Conservation (phyloP, 768 basidiomycete species). For the Gymnopilus junonius region DNA sequence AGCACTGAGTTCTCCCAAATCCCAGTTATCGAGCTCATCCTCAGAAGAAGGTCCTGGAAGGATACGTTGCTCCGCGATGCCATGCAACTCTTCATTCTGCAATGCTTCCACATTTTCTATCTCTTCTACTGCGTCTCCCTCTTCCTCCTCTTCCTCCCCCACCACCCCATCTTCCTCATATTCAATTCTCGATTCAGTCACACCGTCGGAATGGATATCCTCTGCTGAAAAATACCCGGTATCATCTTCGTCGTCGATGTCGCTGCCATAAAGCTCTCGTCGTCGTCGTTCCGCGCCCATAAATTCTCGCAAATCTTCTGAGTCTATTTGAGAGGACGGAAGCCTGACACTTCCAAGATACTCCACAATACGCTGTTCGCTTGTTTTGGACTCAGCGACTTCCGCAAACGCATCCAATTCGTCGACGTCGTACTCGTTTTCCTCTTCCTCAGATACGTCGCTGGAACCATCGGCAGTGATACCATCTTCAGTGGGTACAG, state of each 20-base stretch:
- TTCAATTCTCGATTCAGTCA: slow-evolving; percentile 4
- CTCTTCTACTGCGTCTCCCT: not conserved
- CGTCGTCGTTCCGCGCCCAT: slow-evolving; percentile 63
- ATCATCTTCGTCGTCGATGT: slow-evolving; percentile 41
- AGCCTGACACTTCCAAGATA: slow-evolving; percentile 14
- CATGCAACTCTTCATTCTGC: not conserved
- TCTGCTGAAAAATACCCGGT: slow-evolving; percentile 3
- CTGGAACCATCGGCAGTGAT: slow-evolving; percentile 45
- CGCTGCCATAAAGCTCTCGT: slow-evolving; percentile 51
- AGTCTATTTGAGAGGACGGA: not conserved
- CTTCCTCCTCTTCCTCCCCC: slow-evolving; percentile 14
- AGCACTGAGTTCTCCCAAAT: slow-evolving; percentile 44
- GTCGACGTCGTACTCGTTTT: slow-evolving; percentile 59
- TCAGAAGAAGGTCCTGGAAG: slow-evolving; percentile 35
- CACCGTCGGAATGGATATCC: not conserved
- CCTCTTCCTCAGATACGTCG: slow-evolving; percentile 49
- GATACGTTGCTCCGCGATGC: not conserved
- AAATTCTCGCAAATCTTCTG: slow-evolving; percentile 66
- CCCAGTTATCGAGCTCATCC: slow-evolving; percentile 47
- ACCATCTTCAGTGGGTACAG: slow-evolving; percentile 38
- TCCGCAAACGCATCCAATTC: slow-evolving; percentile 60
- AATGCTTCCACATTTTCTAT: slow-evolving; percentile 6
- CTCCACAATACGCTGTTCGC: slow-evolving; percentile 32
- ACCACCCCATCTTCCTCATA: slow-evolving; percentile 1
- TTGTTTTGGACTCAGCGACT: slow-evolving; percentile 32